phyloP scores from a whole-genome alignment of 768 basidiomycete genomes.

The Clitopilus passeckerianus region DNA sequence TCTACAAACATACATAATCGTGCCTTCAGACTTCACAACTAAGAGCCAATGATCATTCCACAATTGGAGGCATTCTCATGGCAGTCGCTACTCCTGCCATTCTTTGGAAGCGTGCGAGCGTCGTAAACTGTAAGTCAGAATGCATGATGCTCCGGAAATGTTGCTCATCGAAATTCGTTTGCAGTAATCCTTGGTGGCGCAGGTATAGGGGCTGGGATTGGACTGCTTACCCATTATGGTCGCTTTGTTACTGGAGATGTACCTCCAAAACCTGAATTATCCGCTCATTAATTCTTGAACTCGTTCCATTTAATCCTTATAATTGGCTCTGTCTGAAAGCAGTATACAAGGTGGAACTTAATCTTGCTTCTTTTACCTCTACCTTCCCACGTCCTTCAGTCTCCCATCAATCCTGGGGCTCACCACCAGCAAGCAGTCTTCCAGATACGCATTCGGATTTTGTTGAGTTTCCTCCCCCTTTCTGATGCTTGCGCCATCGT shows the following conservation, averaged over 20 bases:
- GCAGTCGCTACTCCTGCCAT: slow-evolving; percentile 63
- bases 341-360: no score
- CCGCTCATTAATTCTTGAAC: slow-evolving; percentile 5
- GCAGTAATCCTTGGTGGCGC: slow-evolving; percentile 71
- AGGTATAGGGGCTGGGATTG: slow-evolving; percentile 58
- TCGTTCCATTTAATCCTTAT: background rate
- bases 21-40: slow-evolving; percentile 42
- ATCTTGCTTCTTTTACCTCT: background rate
- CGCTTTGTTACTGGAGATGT: slow-evolving; percentile 51
- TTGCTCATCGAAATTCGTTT: background rate
- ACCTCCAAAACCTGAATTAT: slow-evolving; percentile 33
- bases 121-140: slow-evolving; percentile 49
- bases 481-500: slow-evolving; percentile 51
- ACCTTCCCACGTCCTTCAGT: slow-evolving; percentile 47
- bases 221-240: slow-evolving; percentile 52
- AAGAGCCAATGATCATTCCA: slow-evolving; percentile 69
- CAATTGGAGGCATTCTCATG: slow-evolving; percentile 63
- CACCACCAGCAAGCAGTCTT: slow-evolving; percentile 51
- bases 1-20: slow-evolving; percentile 2
- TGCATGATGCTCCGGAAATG: background rate
- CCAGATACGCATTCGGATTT: slow-evolving; percentile 15
- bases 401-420: slow-evolving; percentile 66
- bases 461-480: slow-evolving; percentile 21
- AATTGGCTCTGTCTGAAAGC: background rate
- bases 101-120: slow-evolving; percentile 64